Conservation (phyloP, 768 basidiomycete species). For the Lentinula detonsa region DNA sequence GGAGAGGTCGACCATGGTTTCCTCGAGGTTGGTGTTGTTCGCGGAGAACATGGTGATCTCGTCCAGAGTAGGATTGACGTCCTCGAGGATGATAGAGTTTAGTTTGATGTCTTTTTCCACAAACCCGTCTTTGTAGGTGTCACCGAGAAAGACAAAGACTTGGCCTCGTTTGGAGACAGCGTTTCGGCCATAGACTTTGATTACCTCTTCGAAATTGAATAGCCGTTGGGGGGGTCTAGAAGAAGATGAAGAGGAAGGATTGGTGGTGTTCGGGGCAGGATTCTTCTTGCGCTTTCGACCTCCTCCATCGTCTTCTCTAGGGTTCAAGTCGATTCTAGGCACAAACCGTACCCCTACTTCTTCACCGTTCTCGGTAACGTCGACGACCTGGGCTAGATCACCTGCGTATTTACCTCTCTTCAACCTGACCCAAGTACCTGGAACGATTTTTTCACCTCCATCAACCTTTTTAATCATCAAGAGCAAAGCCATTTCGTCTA, state of each 20-base stretch:
- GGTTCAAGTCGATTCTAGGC: constrained; percentile 95
- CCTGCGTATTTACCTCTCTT: constrained; percentile 90
- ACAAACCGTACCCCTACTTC: constrained; percentile 90
- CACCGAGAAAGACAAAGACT: constrained; percentile 83
- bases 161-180: constrained; percentile 69
- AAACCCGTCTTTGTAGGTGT: constrained; percentile 93
- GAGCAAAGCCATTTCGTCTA: constrained; percentile 96
- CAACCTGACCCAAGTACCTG: constrained; percentile 93
- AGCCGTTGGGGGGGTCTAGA: constrained; percentile 81
- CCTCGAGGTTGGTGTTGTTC: constrained; percentile 29
- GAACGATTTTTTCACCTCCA: constrained; percentile 53
- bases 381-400: constrained; percentile 93
- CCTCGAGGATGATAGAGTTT: constrained; percentile 70
- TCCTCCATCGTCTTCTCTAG: constrained; percentile 70
- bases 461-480: constrained; percentile 96
- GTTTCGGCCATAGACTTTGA: constrained; percentile 79
- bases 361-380: constrained; percentile 89
- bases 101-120: constrained; percentile 94
- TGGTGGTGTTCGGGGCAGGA: constrained; percentile 30
- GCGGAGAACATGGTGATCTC: constrained; percentile 87
- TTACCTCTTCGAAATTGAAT: constrained; percentile 91
- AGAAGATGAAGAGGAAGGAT: constrained; percentile 29
- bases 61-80: constrained; percentile 92
- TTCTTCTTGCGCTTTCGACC: constrained; percentile 78
- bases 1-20: constrained; percentile 76